Base-by-base conservation (phyloP, 106 monocot genomes). In the Hemerocallis citrina region DNA sequence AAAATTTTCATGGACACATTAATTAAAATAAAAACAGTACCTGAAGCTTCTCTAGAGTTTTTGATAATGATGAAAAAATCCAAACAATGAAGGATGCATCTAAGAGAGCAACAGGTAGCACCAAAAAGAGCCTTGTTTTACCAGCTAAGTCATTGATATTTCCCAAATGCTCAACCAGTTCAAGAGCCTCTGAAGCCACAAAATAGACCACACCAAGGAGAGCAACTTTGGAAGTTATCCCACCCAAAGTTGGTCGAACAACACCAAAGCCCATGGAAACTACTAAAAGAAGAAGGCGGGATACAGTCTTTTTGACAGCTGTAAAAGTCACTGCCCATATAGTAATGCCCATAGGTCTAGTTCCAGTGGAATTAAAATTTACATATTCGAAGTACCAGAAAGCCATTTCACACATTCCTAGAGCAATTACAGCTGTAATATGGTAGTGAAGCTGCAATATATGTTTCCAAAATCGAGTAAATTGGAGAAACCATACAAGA, bases 221-320 rank as follows among this genome's bases (percentile, higher is more conserved):
- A 66, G 72, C 24, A 44, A 91, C 74, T 72, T 65, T 96, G 57
- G 73, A 79, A 34, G 74, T 87, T 55, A 96, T 61, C 24, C 95
- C 95, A n/a, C 95, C 90, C 40, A 96, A 63, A 45, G 95, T 96
- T 41, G 87, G 79, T 36, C 72, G 57, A 13, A 91, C 79, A 58
- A 96, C 84, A 61, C 95, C 95, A 77, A 76, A 96, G 1, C 95
- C 95, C 95, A 96, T 96, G n/a, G 95, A 87, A 57, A 96, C 95
- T 32, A 96, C 86, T 31, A 96, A 72, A 45, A 96, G 83, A 34
- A 96, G 87, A 46, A 96, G 83, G 24, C 95, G 83, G 16, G 95
- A 96, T 7, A 96, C 68, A 30, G 95, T 90, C 66, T 96, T 96
- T 66, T 91, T 96, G 6, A 91, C 86, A 75, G 90, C 86, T 63